phyloP scores from a whole-genome alignment of 2,329 filamentous ascomycete species.

The Phaeophleospora eucalypticola region DNA sequence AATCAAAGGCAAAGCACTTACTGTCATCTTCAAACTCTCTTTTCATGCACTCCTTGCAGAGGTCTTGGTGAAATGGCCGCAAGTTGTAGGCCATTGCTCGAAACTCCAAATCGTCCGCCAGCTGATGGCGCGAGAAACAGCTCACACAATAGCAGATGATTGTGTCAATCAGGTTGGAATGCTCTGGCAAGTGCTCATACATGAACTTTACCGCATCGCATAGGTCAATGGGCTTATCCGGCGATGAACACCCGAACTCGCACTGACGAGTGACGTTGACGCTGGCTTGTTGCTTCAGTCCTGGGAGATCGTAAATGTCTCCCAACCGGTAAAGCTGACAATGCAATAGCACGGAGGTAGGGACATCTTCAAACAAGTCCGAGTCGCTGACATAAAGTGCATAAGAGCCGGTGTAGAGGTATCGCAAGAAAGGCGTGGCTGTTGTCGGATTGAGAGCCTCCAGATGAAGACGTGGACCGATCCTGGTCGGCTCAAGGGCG shows the following conservation, averaged over 20 bases:
- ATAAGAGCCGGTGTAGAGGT: slow-evolving; percentile 41
- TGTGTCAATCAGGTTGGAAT: slow-evolving; percentile 34
- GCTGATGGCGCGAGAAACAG: slow-evolving; percentile 40
- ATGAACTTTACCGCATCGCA: slow-evolving; percentile 36
- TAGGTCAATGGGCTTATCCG: slow-evolving; percentile 37
- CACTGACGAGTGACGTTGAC: slow-evolving; percentile 38
- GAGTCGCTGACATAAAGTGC: slow-evolving; percentile 23
- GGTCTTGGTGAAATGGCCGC: slow-evolving; percentile 38
- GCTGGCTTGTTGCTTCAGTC: slow-evolving; percentile 38
- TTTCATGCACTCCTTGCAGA: slow-evolving; percentile 37
- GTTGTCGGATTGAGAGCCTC: slow-evolving; percentile 34
- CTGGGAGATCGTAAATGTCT: slow-evolving; percentile 38
- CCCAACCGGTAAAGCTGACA: slow-evolving; percentile 40
- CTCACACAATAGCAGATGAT: slow-evolving; percentile 43
- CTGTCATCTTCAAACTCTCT: slow-evolving; percentile 40
- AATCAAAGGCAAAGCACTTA: slow-evolving; percentile 25
- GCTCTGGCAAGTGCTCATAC: slow-evolving; percentile 27
- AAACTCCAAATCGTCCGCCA: slow-evolving; percentile 37
- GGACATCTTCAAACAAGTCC: slow-evolving; percentile 25
- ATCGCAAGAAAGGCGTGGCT: slow-evolving; percentile 38
- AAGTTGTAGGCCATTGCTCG: slow-evolving; percentile 34
- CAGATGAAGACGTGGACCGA: slow-evolving; percentile 35
- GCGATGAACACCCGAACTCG: slow-evolving; percentile 37
- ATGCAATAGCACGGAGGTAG: slow-evolving; percentile 38
- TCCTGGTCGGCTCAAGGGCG: slow-evolving; percentile 37